Evolutionary conservation across 768 basidiomycete species (phyloP).

Genomic region (Termitomyces sp.): DNA sequence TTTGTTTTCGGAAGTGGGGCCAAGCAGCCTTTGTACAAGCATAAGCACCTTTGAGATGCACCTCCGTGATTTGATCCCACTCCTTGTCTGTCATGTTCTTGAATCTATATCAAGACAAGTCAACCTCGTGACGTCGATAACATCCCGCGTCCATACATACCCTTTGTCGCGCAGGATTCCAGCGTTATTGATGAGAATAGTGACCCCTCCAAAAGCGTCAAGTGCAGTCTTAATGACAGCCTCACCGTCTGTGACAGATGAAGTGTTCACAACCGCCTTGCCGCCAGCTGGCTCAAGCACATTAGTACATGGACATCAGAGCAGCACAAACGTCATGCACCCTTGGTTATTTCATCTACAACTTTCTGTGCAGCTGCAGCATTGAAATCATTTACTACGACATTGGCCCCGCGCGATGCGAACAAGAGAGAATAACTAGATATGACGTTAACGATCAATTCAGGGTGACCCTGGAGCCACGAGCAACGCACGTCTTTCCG

Average conservation of each 20-base stretch:
- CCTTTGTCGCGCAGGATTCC: conserved; percentile 83
- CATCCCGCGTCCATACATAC: conserved; percentile 28
- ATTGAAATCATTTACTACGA: conserved; percentile 95
- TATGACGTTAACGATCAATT: conserved; percentile 4
- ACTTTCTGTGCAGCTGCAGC: conserved; percentile 84
- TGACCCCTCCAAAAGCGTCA: conserved; percentile 76
- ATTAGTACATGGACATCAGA: background rate
- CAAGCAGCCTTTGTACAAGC: conserved; percentile 92
- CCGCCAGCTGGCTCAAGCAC: conserved; percentile 61
- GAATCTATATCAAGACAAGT: conserved; percentile 65
- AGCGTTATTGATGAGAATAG: conserved; percentile 95
- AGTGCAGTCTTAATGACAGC: conserved; percentile 84
- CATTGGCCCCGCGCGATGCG: conserved; percentile 88
- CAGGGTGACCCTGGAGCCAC: background rate
- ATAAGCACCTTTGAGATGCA: conserved; percentile 93
- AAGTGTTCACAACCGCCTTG: conserved; percentile 80
- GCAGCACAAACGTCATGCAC: conserved; percentile 33
- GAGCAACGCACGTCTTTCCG: conserved; percentile 68
- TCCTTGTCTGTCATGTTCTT: conserved; percentile 97
- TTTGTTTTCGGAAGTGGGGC: conserved; percentile 92
- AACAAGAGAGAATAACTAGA: conserved; percentile 84
- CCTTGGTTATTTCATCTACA: conserved; percentile 79
- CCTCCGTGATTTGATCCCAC: conserved; percentile 83
- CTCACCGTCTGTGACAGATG: conserved; percentile 81
- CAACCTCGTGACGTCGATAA: background rate